Conservation (phyloP, 2,329 filamentous ascomycete species). For the Huntiella savannae region DNA sequence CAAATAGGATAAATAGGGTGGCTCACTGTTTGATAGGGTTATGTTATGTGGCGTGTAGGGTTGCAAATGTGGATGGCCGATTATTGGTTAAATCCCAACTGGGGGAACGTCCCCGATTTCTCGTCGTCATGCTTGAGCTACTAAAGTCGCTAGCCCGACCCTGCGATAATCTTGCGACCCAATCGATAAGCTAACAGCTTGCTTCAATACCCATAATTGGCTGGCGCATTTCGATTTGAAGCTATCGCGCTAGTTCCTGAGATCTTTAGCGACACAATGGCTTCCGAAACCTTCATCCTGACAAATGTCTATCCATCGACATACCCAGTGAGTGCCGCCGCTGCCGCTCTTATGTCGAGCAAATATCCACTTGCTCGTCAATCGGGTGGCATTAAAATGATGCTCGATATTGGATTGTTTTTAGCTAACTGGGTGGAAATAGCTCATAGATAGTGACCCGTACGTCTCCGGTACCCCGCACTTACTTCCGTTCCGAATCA, state of each 20-base stretch:
- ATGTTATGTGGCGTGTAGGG: background rate
- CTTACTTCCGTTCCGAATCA: background rate
- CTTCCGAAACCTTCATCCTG: too few relatives aligned
- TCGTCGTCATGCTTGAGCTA: background rate
- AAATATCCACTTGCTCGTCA: too few relatives aligned
- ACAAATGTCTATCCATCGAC: too few relatives aligned
- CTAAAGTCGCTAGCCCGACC: background rate
- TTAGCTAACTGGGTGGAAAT: slow-evolving; percentile 15
- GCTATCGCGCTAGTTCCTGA: background rate
- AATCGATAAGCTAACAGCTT: background rate
- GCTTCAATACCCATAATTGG: too few relatives aligned
- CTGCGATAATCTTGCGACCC: background rate
- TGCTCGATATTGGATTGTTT: background rate
- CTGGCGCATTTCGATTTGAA: too few relatives aligned
- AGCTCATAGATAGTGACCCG: slow-evolving; percentile 99
- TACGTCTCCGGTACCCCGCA: slow-evolving; percentile 29
- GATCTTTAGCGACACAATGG: background rate
- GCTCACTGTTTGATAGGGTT: background rate
- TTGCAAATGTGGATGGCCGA: too few relatives aligned
- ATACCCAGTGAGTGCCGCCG: too few relatives aligned
- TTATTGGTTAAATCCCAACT: too few relatives aligned
- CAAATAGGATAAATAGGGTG: slow-evolving; percentile 7
- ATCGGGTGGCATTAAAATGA: too few relatives aligned
- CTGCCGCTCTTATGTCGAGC: too few relatives aligned
- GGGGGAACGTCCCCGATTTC: too few relatives aligned